Conservation (phyloP, 208 protist genomes). For the Trichomonas vaginalis region DNA sequence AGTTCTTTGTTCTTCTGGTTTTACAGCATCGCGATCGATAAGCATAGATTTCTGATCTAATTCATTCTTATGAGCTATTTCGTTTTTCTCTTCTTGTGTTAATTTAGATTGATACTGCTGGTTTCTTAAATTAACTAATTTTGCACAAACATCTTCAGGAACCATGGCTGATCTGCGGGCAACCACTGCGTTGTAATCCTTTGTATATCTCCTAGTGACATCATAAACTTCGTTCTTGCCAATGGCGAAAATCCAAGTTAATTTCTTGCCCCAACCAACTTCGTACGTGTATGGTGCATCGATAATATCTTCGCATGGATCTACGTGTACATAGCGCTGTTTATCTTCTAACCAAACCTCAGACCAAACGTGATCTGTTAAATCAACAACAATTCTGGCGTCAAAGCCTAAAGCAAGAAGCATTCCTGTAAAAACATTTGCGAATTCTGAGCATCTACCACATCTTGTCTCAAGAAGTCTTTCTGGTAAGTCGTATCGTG, state of each 20-base stretch:
- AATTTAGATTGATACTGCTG: background rate
- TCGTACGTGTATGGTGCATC: constrained; percentile 27
- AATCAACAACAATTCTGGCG: constrained; percentile 19
- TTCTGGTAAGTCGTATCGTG: constrained; percentile 20
- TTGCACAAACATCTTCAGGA: background rate
- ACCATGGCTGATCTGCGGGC: background rate
- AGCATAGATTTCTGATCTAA: background rate
- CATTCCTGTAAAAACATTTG: constrained; percentile 24
- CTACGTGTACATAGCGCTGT: constrained; percentile 25
- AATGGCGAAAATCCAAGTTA: constrained; percentile 25
- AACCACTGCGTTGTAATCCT: background rate
- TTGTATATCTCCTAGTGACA: background rate
- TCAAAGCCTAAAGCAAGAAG: constrained; percentile 1
- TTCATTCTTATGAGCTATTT: background rate
- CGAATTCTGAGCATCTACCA: constrained; percentile 31
- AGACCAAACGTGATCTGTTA: constrained; percentile 32
- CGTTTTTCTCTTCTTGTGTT: background rate
- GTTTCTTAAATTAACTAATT: background rate
- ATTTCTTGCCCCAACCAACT: constrained; percentile 29
- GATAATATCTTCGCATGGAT: constrained; percentile 27
- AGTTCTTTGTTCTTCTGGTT: background rate
- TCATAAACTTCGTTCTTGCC: background rate
- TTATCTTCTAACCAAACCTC: constrained; percentile 19
- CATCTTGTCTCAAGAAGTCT: constrained; percentile 21
- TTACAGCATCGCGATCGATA: background rate